phyloP scores from a whole-genome alignment of 2,329 filamentous ascomycete species.

The Tolypocladium ovalisporum region DNA sequence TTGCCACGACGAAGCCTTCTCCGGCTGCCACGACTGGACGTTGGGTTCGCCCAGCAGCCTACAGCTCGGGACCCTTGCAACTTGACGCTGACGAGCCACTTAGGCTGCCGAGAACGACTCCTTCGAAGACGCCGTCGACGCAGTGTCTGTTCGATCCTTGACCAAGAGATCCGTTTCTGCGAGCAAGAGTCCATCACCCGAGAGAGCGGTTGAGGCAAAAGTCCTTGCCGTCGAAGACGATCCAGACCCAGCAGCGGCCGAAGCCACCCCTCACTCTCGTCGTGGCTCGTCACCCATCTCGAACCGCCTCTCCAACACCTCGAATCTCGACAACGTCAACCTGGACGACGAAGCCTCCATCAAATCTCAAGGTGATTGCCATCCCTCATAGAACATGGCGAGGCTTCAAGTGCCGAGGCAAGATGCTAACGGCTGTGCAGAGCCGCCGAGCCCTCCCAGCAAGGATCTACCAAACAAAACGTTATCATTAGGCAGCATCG shows the following conservation, averaged over 20 bases:
- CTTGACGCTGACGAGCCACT: conserved; percentile 4
- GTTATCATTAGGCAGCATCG: conserved; percentile 58
- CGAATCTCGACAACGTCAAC: conserved; percentile 50
- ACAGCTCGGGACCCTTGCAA: conserved; percentile 8
- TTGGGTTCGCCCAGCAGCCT: background rate
- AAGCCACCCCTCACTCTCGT: conserved; percentile 9
- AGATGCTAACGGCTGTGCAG: conserved; percentile 12
- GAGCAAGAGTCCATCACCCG: conserved; percentile 19
- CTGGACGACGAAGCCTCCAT: conserved; percentile 46
- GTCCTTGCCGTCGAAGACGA: conserved; percentile 6
- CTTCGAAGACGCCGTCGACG: conserved; percentile 75
- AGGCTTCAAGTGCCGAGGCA: background rate
- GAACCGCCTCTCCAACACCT: conserved; percentile 33
- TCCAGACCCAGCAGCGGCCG: conserved; percentile 7
- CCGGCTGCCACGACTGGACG: conserved; percentile 4
- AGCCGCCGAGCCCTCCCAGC: conserved; percentile 19
- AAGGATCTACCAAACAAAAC: conserved; percentile 39
- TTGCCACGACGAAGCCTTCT: background rate
- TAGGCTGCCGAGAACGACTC: conserved; percentile 25
- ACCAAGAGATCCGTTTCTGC: conserved; percentile 33
- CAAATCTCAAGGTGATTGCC: conserved; percentile 19
- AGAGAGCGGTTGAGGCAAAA: conserved; percentile 8
- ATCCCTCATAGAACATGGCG: background rate
- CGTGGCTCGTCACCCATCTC: conserved; percentile 28
- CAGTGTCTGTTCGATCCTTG: conserved; percentile 52